phyloP scores from a whole-genome alignment of 2,329 filamentous ascomycete genomes.

The Aureobasidium sp. region DNA sequence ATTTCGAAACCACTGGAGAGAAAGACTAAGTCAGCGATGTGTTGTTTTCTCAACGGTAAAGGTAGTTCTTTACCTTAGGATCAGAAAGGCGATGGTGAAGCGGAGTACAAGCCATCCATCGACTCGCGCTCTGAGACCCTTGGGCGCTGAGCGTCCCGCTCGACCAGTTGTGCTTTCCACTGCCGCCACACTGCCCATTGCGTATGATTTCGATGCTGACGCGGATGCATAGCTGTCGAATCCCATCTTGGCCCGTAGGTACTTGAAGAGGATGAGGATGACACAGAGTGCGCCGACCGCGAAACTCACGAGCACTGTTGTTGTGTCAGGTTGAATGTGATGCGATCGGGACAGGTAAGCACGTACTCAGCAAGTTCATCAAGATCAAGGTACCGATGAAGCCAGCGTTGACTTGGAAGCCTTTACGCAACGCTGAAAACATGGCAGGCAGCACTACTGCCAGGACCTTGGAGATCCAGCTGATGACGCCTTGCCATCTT shows the following conservation, averaged over 20 bases:
- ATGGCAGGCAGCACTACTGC: constrained; percentile 18
- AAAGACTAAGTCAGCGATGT: not conserved
- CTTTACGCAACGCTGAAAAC: constrained; percentile 13
- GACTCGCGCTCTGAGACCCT: constrained; percentile 11
- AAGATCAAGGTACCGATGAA: constrained; percentile 15
- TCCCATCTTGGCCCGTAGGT: constrained; percentile 15
- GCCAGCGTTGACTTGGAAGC: constrained; percentile 12
- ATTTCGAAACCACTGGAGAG: constrained; percentile 18
- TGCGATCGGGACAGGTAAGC: not conserved
- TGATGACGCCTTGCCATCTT: constrained; percentile 1
- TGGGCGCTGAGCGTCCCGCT: not conserved
- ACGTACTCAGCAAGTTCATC: constrained; percentile 17
- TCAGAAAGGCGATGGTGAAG: constrained; percentile 19
- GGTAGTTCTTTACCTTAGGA: constrained; percentile 4
- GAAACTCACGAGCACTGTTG: constrained; percentile 18
- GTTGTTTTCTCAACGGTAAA: too few relatives aligned
- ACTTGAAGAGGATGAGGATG: constrained; percentile 19
- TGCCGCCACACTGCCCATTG: not conserved
- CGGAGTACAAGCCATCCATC: constrained; percentile 20
- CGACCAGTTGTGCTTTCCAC: not conserved
- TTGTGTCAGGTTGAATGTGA: not conserved
- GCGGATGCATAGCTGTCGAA: constrained; percentile 15
- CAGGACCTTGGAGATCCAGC: constrained; percentile 11
- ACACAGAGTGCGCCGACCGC: constrained; percentile 18
- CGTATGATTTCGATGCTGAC: constrained; percentile 8